Percentiles rank a stretch among this genome's conserved stretches.
These are phyloP conservation scores for Diaporthe helianthi DNA, from an alignment of 2,329 filamentous ascomycete genomes.

Conservation along the genomic window DNA sequence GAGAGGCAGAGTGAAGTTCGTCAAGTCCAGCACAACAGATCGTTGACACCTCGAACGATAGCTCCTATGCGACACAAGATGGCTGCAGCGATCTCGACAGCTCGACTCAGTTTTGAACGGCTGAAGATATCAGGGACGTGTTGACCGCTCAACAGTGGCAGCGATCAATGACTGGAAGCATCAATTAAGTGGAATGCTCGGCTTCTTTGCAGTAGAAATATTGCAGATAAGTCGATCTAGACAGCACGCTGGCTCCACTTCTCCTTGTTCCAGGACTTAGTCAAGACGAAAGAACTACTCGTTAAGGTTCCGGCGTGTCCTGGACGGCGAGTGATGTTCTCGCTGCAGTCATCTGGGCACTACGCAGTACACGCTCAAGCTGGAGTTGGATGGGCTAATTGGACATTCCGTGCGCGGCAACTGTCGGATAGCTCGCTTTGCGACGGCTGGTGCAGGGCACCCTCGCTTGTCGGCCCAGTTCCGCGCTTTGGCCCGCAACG, in stretches of 20 bases:
- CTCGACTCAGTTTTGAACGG: slow-evolving; percentile 1
- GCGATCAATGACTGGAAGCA: slow-evolving; percentile 16
- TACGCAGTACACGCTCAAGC: too few relatives aligned
- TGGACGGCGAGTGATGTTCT: not conserved
- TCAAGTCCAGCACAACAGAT: not conserved
- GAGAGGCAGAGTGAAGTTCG: not conserved
- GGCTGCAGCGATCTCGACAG: not conserved
- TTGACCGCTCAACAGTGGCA: not conserved
- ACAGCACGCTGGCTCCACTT: slow-evolving; percentile 1
- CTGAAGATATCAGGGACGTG: not conserved
- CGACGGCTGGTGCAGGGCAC: slow-evolving; percentile 28
- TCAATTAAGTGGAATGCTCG: slow-evolving; percentile 5
- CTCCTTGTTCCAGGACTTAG: slow-evolving; percentile 1
- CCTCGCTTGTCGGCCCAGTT: slow-evolving; percentile 29
- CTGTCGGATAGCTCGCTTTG: slow-evolving; percentile 30
- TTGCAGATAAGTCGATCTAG: not conserved
- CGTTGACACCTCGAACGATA: slow-evolving; percentile 7
- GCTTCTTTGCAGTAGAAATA: not conserved
- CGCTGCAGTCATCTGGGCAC: not conserved
- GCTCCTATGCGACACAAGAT: not conserved
- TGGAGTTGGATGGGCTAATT: not conserved
- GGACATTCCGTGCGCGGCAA: slow-evolving; percentile 31
- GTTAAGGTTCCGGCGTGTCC: slow-evolving; percentile 10
- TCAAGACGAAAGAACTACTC: slow-evolving; percentile 2
- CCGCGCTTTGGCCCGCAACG: slow-evolving; percentile 24